These are phyloP conservation scores for Chenopodium berlandieri DNA, from an alignment of 148 eudicot genomes.

Conservation along the genomic window DNA sequence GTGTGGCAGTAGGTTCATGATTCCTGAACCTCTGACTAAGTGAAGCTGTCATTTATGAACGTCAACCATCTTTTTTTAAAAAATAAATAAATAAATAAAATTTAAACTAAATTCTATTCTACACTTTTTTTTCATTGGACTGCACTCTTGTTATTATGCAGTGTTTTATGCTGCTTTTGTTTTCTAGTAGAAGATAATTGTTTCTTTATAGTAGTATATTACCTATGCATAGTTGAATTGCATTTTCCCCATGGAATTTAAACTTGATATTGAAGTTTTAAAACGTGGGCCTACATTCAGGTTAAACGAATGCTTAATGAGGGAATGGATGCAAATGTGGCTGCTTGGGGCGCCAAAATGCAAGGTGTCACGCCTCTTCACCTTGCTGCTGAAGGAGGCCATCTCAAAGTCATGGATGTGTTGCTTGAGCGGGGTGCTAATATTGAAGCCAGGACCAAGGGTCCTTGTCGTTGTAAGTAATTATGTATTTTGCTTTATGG, in stretches of 20 bases:
- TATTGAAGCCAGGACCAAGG: slow-evolving; percentile 95
- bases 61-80: background rate
- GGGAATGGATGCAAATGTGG: slow-evolving; percentile 85
- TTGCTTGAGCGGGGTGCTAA: slow-evolving; percentile 89
- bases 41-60: background rate
- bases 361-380: slow-evolving; percentile 96
- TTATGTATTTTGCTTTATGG: background rate
- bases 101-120: background rate
- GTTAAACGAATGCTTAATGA: slow-evolving; percentile 78
- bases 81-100: background rate
- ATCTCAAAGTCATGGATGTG: slow-evolving; percentile 83
- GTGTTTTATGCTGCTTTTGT: background rate
- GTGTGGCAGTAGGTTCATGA: background rate
- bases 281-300: slow-evolving; percentile 30
- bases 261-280: background rate
- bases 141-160: background rate
- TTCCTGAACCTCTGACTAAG: background rate
- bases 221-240: background rate
- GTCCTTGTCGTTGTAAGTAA: slow-evolving; percentile 91
- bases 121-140: background rate
- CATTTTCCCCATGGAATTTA: background rate
- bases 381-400: slow-evolving; percentile 97
- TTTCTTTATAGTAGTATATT: background rate
- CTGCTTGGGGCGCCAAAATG: slow-evolving; percentile 83
- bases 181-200: background rate